Evolutionary conservation across 768 basidiomycete species (phyloP).

Genomic region (Nidularia pulvinata): DNA sequence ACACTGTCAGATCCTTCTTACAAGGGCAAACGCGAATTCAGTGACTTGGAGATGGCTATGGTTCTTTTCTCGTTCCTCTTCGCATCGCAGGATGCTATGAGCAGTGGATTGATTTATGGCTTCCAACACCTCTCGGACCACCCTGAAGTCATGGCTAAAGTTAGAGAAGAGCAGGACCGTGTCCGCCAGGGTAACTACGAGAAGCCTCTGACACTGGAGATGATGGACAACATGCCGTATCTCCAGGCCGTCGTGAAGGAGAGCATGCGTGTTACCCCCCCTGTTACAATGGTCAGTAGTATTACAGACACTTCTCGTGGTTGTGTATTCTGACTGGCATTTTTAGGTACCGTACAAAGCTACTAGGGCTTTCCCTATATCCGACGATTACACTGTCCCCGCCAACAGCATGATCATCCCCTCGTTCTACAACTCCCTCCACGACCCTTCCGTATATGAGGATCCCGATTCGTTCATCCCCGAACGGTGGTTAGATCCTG

Average conservation of each 20-base stretch:
- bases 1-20: constrained; percentile 63
- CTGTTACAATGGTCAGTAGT: constrained; percentile 87
- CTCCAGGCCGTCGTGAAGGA: constrained; percentile 93
- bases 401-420: constrained; percentile 93
- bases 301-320: background rate
- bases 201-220: constrained; percentile 79
- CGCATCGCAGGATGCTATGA: constrained; percentile 98
- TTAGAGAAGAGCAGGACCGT: constrained; percentile 87
- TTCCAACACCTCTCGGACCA: constrained; percentile 97
- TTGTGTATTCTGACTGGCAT: constrained; percentile 7
- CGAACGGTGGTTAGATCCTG: constrained; percentile 90
- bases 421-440: constrained; percentile 89
- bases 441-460: constrained; percentile 87
- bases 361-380: constrained; percentile 89
- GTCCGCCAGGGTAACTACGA: constrained; percentile 80
- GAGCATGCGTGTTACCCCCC: constrained; percentile 87
- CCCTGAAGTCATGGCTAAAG: constrained; percentile 85
- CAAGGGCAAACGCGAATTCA: constrained; percentile 87
- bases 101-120: constrained; percentile 91
- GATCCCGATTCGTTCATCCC: constrained; percentile 83
- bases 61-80: constrained; percentile 97
- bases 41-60: constrained; percentile 95
- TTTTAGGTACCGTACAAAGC: constrained; percentile 89
- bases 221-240: constrained; percentile 93
- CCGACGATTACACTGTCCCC: constrained; percentile 91